Base-by-base conservation (phyloP, 441 rosid species). In the Jatropha multifida region DNA sequence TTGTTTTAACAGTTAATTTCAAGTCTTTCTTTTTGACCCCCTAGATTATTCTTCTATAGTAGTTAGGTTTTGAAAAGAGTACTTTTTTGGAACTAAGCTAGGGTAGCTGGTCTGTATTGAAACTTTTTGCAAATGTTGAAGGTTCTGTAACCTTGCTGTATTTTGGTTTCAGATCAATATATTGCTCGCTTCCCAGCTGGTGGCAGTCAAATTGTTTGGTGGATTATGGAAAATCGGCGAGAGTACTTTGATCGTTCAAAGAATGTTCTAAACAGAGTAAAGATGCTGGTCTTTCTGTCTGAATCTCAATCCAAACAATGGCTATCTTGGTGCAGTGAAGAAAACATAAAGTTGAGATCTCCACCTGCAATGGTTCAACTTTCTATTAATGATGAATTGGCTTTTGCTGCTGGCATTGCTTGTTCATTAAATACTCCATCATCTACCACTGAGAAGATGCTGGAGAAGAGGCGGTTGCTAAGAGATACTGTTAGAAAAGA, bases 221-320 rank as follows among this genome's bases (percentile, higher is more conserved):
- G 99, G 99, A 90, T 95, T 55, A 93, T 95, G 99, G 99, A 95
- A 85, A 95, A 95, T 84, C 87, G 97, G 76, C 79, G 88, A 74
- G 98, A 95, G 82, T 95, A 95, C 84, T 95, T 95, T 82, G 92
- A 93, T 74, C 86, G 99, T 71, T 81, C 97, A 27, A 95, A 89
- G 79, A 83, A 84, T 76, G 90, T 90, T 49, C 91, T 95, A 71
- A 65, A 92, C 81, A 81, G 92, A 74, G 99, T 95, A 81, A 95
- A 93, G 83, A 86, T 90, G 88, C 81, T 95, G 59, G 84, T 92
- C 41, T 95, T 92, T 81, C 84, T 95, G 73, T 89, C 99, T 61
- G 98, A 95, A 82, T 81, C 76, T 18, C 99, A 95, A 89, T 83
- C 88, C 65, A 88, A 85, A 74, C 96, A 93, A 64, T 95, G 99